phyloP scores from a whole-genome alignment of 1,139 yeast species.

The Candida albicans region DNA sequence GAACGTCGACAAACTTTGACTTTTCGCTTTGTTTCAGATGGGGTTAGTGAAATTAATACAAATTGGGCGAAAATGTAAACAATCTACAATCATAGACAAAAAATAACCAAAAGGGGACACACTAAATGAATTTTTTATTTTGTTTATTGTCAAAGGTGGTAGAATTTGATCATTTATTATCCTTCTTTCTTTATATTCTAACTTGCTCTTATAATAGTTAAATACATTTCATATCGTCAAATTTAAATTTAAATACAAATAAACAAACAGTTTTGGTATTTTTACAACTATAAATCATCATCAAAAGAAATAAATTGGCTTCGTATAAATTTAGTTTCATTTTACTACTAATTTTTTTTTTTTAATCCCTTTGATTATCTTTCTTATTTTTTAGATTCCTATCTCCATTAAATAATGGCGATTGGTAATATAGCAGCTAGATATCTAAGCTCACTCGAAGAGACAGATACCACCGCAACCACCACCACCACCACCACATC shows the following conservation, averaged over 20 bases:
- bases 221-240: too few relatives aligned
- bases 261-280: too few relatives aligned
- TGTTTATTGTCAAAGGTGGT: too few relatives aligned
- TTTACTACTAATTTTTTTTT: not conserved
- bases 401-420: slow-evolving; percentile 5
- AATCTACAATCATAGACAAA: not conserved
- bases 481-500: slow-evolving; percentile 21
- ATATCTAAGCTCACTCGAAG: slow-evolving; percentile 34
- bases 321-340: not conserved
- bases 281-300: too few relatives aligned
- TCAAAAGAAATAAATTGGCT: not conserved
- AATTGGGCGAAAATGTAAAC: slow-evolving; percentile 1
- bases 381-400: too few relatives aligned
- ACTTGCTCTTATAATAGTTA: too few relatives aligned
- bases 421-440: slow-evolving; percentile 29
- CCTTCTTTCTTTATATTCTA: too few relatives aligned
- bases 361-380: not conserved
- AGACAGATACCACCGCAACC: slow-evolving; percentile 16
- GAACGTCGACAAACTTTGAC: too few relatives aligned
- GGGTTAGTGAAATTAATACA: not conserved
- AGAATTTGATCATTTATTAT: too few relatives aligned
- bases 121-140: not conserved
- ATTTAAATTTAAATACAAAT: too few relatives aligned
- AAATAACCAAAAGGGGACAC: not conserved
- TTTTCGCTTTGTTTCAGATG: not conserved